Evolutionary conservation across 2,329 filamentous ascomycete genomes (phyloP).

Genomic region (Ascomycota sp.): DNA sequence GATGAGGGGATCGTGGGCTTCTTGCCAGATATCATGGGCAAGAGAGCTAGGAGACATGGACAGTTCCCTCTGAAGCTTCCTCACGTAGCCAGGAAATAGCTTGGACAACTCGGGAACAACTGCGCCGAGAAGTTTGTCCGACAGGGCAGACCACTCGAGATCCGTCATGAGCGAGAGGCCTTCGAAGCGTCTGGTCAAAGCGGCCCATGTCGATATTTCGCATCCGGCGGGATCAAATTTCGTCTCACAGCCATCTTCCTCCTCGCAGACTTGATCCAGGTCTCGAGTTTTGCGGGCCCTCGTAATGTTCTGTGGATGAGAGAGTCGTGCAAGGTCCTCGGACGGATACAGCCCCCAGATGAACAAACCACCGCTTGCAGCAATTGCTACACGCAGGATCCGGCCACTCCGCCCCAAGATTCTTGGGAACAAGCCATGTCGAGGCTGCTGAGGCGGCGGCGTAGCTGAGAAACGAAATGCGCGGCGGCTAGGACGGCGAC

Average conservation of each 20-base stretch:
- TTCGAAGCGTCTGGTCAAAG: constrained; percentile 26
- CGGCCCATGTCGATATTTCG: constrained; percentile 23
- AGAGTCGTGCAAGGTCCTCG: constrained; percentile 19
- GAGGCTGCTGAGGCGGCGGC: not conserved
- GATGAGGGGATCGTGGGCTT: constrained; percentile 63
- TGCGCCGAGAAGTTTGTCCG: constrained; percentile 42
- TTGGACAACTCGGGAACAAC: constrained; percentile 73
- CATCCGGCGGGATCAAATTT: constrained; percentile 4
- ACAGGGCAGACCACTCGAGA: constrained; percentile 31
- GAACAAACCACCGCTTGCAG: constrained; percentile 16
- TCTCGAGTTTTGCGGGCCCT: constrained; percentile 2
- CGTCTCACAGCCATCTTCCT: constrained; percentile 4
- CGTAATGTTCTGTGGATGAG: constrained; percentile 4
- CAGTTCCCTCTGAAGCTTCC: constrained; percentile 71
- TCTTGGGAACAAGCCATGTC: not conserved
- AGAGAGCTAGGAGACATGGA: constrained; percentile 75
- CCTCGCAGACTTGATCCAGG: constrained; percentile 1
- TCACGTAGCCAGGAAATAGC: constrained; percentile 51
- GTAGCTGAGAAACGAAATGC: no score
- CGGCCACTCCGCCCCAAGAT: no score
- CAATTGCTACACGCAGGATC: constrained; percentile 3
- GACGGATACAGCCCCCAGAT: constrained; percentile 23
- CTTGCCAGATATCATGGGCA: constrained; percentile 81
- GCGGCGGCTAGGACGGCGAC: not conserved
- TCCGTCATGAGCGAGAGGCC: constrained; percentile 33